Evolutionary conservation across 2,329 filamentous ascomycete species (phyloP).

Genomic region (Phoma herbarum): DNA sequence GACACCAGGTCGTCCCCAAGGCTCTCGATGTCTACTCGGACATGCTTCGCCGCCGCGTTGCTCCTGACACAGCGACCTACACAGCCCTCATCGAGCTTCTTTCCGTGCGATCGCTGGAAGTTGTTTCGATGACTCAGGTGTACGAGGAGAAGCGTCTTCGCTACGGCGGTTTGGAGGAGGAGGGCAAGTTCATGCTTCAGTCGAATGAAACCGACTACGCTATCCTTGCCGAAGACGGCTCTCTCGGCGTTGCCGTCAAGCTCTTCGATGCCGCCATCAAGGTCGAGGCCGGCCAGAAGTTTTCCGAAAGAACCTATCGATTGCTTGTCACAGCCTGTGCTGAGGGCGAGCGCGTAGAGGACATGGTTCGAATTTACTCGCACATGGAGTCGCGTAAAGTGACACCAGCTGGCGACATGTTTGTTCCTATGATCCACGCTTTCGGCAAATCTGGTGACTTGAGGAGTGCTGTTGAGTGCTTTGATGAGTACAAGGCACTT

Average conservation of each 20-base stretch:
- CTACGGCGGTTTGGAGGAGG: slow-evolving; percentile 84
- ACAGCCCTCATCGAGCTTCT: slow-evolving; percentile 85
- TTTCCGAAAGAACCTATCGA: slow-evolving; percentile 84
- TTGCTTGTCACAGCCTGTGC: slow-evolving; percentile 88
- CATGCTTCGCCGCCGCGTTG: slow-evolving; percentile 87
- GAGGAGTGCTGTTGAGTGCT: slow-evolving; percentile 88
- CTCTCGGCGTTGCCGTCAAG: slow-evolving; percentile 83
- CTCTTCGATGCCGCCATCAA: slow-evolving; percentile 81
- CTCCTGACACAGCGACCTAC: slow-evolving; percentile 85
- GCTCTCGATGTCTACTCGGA: slow-evolving; percentile 95
- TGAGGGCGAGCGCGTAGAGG: slow-evolving; percentile 77
- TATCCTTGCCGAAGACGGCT: slow-evolving; percentile 86
- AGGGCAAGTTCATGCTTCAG: slow-evolving; percentile 85
- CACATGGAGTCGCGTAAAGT: slow-evolving; percentile 86
- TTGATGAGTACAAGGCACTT: slow-evolving; percentile 90
- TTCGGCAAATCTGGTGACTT: slow-evolving; percentile 85
- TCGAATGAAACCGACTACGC: slow-evolving; percentile 88
- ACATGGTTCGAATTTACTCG: slow-evolving; percentile 90
- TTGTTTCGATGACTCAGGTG: slow-evolving; percentile 73
- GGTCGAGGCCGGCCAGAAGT: slow-evolving; percentile 66
- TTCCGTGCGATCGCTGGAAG: slow-evolving; percentile 80
- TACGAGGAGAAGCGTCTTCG: slow-evolving; percentile 84
- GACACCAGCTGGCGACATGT: slow-evolving; percentile 80
- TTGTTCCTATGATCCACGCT: slow-evolving; percentile 93
- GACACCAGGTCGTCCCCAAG: slow-evolving; percentile 86